phyloP scores from a whole-genome alignment of 2,329 filamentous ascomycete species.

The Penicillium sp. region DNA sequence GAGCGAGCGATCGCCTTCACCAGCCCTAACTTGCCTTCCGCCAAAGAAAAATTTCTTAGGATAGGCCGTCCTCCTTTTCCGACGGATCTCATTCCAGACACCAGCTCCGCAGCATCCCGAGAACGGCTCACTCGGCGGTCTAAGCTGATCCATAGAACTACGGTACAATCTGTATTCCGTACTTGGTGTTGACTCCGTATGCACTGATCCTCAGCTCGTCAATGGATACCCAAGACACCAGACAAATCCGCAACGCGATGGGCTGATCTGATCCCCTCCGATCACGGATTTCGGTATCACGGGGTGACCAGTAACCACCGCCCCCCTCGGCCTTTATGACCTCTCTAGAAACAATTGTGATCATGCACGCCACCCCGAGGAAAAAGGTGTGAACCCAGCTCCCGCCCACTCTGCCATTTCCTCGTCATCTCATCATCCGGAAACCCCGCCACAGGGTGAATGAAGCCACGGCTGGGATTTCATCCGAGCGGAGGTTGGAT shows the following conservation, averaged over 20 bases:
- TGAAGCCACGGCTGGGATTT: not conserved
- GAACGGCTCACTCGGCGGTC: constrained; percentile 17
- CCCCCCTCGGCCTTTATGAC: constrained; percentile 1
- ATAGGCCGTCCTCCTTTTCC: constrained; percentile 16
- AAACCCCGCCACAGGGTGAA: not conserved
- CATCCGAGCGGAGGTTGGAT: not conserved
- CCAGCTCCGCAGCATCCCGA: constrained; percentile 27
- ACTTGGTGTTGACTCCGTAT: not conserved
- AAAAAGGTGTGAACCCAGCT: not conserved
- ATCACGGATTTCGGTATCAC: not conserved
- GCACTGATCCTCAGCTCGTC: not conserved
- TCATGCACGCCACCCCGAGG: constrained; percentile 10
- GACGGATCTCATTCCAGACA: constrained; percentile 28
- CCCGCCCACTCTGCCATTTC: not conserved
- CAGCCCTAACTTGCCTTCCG: not conserved
- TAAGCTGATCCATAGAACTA: not conserved
- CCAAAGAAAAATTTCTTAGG: not conserved
- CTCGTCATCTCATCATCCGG: not conserved
- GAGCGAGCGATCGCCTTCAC: not conserved
- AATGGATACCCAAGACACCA: not conserved
- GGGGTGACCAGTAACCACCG: not conserved
- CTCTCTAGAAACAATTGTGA: not conserved
- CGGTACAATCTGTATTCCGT: not conserved
- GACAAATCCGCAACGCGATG: constrained; percentile 7
- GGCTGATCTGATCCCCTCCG: not conserved